Evolutionary conservation across 1,284 basidiomycete species (phyloP).

Genomic region (Boletus semigastroideus): DNA sequence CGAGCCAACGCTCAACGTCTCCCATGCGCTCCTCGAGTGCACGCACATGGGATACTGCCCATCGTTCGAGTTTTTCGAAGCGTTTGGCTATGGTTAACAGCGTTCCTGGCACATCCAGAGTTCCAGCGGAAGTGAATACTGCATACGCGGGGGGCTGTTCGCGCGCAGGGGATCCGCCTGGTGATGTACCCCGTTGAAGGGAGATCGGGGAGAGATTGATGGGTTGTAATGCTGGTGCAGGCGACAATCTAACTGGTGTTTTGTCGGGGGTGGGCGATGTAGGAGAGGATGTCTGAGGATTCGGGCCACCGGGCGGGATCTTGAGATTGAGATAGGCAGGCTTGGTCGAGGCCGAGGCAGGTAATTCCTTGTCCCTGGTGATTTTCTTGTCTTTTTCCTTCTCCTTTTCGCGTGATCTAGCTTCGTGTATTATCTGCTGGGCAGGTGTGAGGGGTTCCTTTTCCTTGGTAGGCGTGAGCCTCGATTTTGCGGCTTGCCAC

Average conservation of each 20-base stretch:
- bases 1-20: slow-evolving; percentile 79
- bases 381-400: slow-evolving; percentile 47
- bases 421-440: slow-evolving; percentile 72
- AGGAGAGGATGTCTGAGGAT: slow-evolving; percentile 44
- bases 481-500: slow-evolving; percentile 71
- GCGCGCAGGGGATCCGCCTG: slow-evolving; percentile 54
- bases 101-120: slow-evolving; percentile 68
- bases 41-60: slow-evolving; percentile 79
- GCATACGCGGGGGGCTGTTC: slow-evolving; percentile 70
- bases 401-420: slow-evolving; percentile 54
- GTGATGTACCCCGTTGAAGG: slow-evolving; percentile 39
- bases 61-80: slow-evolving; percentile 84
- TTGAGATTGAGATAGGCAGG: slow-evolving; percentile 57
- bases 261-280: slow-evolving; percentile 58
- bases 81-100: slow-evolving; percentile 44
- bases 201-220: slow-evolving; percentile 36
- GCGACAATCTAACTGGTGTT: slow-evolving; percentile 57
- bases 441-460: slow-evolving; percentile 73
- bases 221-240: slow-evolving; percentile 30
- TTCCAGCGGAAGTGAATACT: slow-evolving; percentile 66
- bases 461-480: slow-evolving; percentile 73
- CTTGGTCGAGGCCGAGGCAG: slow-evolving; percentile 49
- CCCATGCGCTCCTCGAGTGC: slow-evolving; percentile 82
- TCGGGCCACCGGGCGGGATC: slow-evolving; percentile 37
- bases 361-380: slow-evolving; percentile 55